Percentiles rank a stretch among this genome's conserved stretches.
phyloP scores from a whole-genome alignment of 495 filamentous ascomycete species.

The Aspergillus nanangensis region DNA sequence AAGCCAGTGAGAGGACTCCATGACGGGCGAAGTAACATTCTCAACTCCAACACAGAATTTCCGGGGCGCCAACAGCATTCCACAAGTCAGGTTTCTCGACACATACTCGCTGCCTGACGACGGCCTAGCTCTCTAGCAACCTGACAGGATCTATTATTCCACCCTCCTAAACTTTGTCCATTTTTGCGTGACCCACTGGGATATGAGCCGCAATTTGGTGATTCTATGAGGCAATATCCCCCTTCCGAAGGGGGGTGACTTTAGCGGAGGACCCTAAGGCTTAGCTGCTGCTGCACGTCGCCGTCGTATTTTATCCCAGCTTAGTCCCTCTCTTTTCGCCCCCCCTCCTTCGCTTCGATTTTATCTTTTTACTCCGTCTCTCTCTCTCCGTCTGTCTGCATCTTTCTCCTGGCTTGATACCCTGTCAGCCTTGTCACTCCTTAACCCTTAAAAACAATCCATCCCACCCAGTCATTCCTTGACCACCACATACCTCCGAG shows the following conservation, averaged over 20 bases:
- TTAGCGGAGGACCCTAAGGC: not conserved
- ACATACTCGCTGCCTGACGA: too few relatives aligned
- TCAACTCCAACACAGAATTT: too few relatives aligned
- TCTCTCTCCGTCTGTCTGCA: conserved; percentile 6
- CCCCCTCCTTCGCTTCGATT: conserved; percentile 15
- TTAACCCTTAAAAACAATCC: conserved; percentile 18
- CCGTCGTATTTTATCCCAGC: not conserved
- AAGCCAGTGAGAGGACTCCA: conserved; percentile 3
- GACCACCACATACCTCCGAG: conserved; percentile 22
- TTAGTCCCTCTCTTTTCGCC: conserved; percentile 3
- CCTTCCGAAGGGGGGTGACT: conserved; percentile 6
- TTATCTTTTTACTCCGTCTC: conserved; percentile 12
- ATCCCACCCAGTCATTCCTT: conserved; percentile 24
- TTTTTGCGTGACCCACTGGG: conserved; percentile 1
- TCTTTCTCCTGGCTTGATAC: conserved; percentile 1
- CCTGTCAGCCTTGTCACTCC: conserved; percentile 9
- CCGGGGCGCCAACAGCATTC: too few relatives aligned
- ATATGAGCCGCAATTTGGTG: conserved; percentile 13
- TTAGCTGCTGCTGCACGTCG: conserved; percentile 4
- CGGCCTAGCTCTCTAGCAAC: too few relatives aligned
- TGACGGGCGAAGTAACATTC: conserved; percentile 3
- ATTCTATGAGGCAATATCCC: conserved; percentile 4
- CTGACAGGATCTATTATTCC: too few relatives aligned
- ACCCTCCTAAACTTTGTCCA: too few relatives aligned
- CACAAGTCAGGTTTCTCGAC: conserved; percentile 1